phyloP scores from a whole-genome alignment of 148 eudicot genomes.

The Fallopia convolvulus region DNA sequence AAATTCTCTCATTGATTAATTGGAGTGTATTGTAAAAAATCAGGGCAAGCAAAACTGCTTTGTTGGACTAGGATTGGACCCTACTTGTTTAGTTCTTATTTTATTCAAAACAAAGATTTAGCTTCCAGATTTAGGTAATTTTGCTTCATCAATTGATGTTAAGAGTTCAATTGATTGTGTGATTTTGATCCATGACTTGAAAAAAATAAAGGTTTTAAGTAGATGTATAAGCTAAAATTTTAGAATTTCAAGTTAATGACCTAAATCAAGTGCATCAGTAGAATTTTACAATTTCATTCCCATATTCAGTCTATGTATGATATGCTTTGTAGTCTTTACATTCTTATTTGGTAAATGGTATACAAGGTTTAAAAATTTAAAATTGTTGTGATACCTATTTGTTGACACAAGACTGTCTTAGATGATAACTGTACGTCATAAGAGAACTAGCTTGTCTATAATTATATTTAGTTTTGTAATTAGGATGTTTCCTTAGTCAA shows the following conservation, averaged over 20 bases:
- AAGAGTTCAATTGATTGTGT: not conserved
- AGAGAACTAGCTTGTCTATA: not conserved
- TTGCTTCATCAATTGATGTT: not conserved
- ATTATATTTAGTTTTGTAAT: not conserved
- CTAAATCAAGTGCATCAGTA: not conserved
- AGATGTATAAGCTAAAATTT: not conserved
- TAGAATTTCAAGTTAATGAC: too few species aligned
- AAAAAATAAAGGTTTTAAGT: too few species aligned
- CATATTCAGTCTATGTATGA: not conserved
- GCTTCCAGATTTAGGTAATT: not conserved
- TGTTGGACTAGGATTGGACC: not conserved
- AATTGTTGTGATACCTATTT: not conserved
- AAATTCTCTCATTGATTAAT: not conserved
- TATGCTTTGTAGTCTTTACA: not conserved
- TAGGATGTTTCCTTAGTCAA: conserved; percentile 27
- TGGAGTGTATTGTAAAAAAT: not conserved
- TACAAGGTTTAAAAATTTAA: not conserved
- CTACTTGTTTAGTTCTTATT: not conserved
- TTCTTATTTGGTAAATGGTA: not conserved
- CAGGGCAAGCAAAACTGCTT: not conserved
- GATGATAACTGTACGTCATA: not conserved
- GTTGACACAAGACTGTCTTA: not conserved
- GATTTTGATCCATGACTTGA: too few species aligned
- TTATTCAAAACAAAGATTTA: not conserved
- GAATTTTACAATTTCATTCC: not conserved